A percentile compares a stretch with the other conserved stretches of the same genome.
Conservation (phyloP, 495 filamentous ascomycete genomes). For the Aspergillus hancockii region DNA sequence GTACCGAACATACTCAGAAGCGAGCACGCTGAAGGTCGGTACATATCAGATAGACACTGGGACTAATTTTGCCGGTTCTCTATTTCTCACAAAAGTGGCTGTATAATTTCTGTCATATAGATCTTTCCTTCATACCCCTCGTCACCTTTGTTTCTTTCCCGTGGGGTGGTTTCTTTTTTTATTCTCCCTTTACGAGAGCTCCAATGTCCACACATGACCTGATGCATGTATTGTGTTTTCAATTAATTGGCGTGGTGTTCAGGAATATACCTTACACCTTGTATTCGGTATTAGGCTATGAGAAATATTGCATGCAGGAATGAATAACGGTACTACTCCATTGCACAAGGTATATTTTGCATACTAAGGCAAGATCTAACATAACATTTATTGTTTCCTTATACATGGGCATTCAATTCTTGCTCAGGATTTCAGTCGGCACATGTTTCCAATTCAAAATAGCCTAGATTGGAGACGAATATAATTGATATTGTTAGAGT, state of each 20-base stretch:
- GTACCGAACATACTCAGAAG: conserved; percentile 33
- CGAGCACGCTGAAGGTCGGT: conserved; percentile 33
- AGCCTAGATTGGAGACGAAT: no score
- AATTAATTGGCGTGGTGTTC: not conserved
- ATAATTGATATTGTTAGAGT: no score
- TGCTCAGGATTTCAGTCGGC: no score
- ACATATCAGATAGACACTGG: not conserved
- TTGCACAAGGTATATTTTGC: no score
- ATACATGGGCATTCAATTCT: no score
- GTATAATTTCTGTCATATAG: not conserved
- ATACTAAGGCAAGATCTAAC: no score
- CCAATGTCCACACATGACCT: not conserved
- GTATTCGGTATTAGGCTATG: not conserved
- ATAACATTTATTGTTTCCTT: no score
- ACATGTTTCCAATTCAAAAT: no score
- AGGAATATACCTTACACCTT: not conserved
- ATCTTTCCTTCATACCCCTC: not conserved
- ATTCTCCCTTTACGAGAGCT: not conserved
- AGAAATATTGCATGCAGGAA: not conserved
- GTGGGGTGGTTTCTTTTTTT: not conserved
- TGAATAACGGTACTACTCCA: no score
- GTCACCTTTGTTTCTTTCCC: not conserved
- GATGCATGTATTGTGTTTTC: not conserved
- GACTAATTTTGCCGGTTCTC: not conserved
- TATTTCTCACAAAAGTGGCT: not conserved